Evolutionary conservation across 371 early-diverging fungal genomes (phyloP), one percentile per base, ranked within the genome.

Genomic region (Rhizopus arrhizus): DNA sequence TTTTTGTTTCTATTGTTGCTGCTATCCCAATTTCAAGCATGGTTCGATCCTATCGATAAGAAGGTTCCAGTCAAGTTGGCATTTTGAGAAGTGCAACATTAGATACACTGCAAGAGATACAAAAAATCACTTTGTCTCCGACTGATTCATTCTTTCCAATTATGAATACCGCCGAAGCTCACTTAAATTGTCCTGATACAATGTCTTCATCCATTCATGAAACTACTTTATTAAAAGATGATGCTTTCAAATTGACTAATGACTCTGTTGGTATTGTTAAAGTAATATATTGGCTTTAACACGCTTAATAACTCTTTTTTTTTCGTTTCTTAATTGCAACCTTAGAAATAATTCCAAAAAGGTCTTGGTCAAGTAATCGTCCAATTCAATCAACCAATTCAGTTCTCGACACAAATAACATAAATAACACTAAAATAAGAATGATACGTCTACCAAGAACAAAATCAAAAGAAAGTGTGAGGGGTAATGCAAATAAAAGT

Each of bases 151-250:
- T 50, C 51, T 43, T 59, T 31, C 53, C 60, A 43, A 33, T 33
- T 60, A 60, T 36, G 53, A 53, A 35, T 53, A 35, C 46, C 47
- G 60, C 53, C 7, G 53, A 60, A 12, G 52, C 38, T 45, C 61
- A 53, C 49, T 61, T 48, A 10, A 46, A 40, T 60, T 50, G 56
- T 50, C 55, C 60, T 51, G 61, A 56, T 41, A 54, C 47, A 46
- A 65, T 65, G 65, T 59, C 65, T 55, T 65, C 65, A 38, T 65
- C 65, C 46, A 60, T 65, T 56, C 43, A 56, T 55, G 55, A 64
- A 59, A 54, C 59, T 34, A 13, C 7, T 52, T 45, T 33, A n/a
- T 22, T 56, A 35, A 56, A 62, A 43, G 52, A 56, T 43, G 45
- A 45, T 29, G 11, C 10, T 22, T 31, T 46, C n/a, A 34, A 7